Evolutionary conservation across 495 filamentous ascomycete genomes (phyloP).

Genomic region (Penicillium nucicola): DNA sequence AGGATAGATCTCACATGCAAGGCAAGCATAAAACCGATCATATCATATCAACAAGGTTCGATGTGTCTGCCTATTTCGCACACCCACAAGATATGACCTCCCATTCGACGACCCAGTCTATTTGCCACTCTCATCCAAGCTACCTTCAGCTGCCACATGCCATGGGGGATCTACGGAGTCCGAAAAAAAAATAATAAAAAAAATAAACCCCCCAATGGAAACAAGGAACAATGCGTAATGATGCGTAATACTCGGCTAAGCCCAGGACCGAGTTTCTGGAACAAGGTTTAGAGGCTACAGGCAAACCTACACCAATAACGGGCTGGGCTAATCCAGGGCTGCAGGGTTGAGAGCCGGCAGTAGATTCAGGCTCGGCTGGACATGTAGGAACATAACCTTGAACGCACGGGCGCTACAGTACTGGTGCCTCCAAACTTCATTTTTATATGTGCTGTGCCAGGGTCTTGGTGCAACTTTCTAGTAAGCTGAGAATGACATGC

Average conservation of each 20-base stretch:
- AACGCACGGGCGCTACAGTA: slow-evolving; percentile 1
- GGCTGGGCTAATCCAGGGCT: neutral
- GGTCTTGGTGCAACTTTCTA: neutral
- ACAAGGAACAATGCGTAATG: too few relatives aligned
- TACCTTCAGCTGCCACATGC: neutral
- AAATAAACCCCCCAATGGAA: too few relatives aligned
- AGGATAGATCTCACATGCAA: slow-evolving; percentile 9
- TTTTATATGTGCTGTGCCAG: neutral
- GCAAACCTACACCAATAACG: neutral
- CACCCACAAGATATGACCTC: neutral
- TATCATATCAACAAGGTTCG: neutral
- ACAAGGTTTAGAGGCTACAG: slow-evolving; percentile 5
- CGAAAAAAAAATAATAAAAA: neutral
- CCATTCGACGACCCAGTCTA: neutral
- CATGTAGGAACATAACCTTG: slow-evolving; percentile 18
- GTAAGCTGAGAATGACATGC: too few relatives aligned
- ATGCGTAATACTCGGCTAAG: slow-evolving; percentile 1
- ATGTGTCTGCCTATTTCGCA: neutral
- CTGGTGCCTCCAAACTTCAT: neutral
- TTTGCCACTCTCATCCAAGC: neutral
- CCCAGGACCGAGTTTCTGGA: slow-evolving; percentile 4
- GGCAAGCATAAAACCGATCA: neutral
- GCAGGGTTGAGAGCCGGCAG: slow-evolving; percentile 8
- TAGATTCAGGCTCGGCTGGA: slow-evolving; percentile 6
- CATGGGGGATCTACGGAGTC: too few relatives aligned